These are phyloP conservation scores for Hyaloscypha variabilis DNA, from an alignment of 495 filamentous ascomycete species.

Conservation along the genomic window DNA sequence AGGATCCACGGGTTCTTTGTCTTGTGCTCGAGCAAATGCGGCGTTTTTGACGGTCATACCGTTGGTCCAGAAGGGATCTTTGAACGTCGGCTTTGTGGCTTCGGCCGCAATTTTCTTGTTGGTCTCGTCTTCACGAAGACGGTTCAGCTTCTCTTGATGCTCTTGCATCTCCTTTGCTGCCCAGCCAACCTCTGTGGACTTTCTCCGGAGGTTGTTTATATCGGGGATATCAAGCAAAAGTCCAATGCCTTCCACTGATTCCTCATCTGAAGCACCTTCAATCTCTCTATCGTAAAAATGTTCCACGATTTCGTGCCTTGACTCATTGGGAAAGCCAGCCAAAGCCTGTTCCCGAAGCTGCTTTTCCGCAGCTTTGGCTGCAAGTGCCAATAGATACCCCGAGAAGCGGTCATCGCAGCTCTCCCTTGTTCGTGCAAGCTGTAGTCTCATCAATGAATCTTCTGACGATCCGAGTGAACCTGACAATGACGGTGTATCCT, in stretches of 20 bases:
- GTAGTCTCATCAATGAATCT: conserved; percentile 47
- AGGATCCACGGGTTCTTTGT: conserved; percentile 45
- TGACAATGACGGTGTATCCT: conserved; percentile 49
- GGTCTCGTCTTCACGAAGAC: conserved; percentile 36
- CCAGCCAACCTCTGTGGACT: conserved; percentile 50
- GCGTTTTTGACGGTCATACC: conserved; percentile 30
- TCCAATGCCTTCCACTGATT: conserved; percentile 30
- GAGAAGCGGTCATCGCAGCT: conserved; percentile 70
- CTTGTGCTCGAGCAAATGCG: conserved; percentile 40
- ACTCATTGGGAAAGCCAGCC: conserved; percentile 72
- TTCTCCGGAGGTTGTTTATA: conserved; percentile 46
- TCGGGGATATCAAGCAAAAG: conserved; percentile 39
- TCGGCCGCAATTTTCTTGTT: conserved; percentile 32
- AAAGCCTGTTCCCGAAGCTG: conserved; percentile 70
- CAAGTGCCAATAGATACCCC: conserved; percentile 74
- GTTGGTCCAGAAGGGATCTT: conserved; percentile 40
- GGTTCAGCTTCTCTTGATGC: conserved; percentile 40
- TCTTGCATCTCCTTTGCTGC: conserved; percentile 45
- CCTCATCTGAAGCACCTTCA: conserved; percentile 42
- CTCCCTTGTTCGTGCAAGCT: conserved; percentile 57
- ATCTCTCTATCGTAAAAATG: conserved; percentile 57
- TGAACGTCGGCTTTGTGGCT: conserved; percentile 37
- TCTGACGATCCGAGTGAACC: conserved; percentile 59
- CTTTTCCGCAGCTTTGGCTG: conserved; percentile 73
- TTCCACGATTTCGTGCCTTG: conserved; percentile 58